Evolutionary conservation across 2,329 filamentous ascomycete genomes (phyloP), one percentile per base, ranked within the genome.

Genomic region (Trichoderma sp.): DNA sequence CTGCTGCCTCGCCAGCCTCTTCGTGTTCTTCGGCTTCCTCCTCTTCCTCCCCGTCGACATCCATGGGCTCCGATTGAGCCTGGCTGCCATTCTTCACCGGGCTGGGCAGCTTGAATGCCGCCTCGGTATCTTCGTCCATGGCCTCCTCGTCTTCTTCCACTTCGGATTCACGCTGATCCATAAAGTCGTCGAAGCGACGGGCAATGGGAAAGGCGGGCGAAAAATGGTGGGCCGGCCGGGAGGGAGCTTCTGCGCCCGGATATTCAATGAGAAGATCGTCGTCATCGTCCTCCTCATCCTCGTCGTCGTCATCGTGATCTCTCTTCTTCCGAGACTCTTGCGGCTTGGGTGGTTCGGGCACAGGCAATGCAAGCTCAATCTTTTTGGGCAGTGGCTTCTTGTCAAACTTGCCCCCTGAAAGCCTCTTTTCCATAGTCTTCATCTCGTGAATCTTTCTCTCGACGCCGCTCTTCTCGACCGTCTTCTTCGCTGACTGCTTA

Each of bases 201-300:
- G 80, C 77, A 67, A 80, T 74, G 21, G 83, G 81, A 74, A 87
- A 83, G 0, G 83, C 81, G 0, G 84, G 84, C 4, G 84, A 85
- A 75, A 85, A 86, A 74, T 84, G 81, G 4, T 49, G 47, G 21
- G 79, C 75, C 72, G 70, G 78, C 71, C 73, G 77, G 68, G 74
- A 71, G 65, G 68, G 70, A 68, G 79, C 76, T 27, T 82, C 83
- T 37, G 82, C 85, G 57, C 83, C 86, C 0, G 88, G 88, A 72
- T 88, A 88, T 76, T 90, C 88, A 68, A 90, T 82, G 31, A 85
- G 83, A 40, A 89, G 81, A 31, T 84, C 85, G 58, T 85, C 84
- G 62, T 88, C 87, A 29, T 86, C 87, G 55, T 88, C 86, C 14
- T 85, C 83, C 21, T 85, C 84, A 4, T 86, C 85, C 8, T 86